A percentile compares a stretch with the other conserved stretches of the same genome.
These are phyloP conservation scores for Barnettozyma siamensis DNA, from an alignment of 805 yeast genomes.

Conservation along the genomic window DNA sequence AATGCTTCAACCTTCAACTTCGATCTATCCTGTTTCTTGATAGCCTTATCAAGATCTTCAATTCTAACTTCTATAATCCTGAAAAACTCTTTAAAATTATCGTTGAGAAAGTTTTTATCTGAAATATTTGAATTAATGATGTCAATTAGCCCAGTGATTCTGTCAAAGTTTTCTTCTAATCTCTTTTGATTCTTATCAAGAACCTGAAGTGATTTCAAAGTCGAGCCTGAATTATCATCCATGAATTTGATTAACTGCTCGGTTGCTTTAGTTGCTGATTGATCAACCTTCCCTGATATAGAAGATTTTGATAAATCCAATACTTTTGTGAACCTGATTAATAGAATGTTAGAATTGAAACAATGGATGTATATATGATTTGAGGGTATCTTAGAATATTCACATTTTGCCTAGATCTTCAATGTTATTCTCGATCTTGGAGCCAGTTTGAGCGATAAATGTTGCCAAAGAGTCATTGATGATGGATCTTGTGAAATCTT, in stretches of 20 bases:
- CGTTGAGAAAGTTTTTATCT: conserved; percentile 1
- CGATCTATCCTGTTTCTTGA: conserved; percentile 14
- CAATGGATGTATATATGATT: conserved; percentile 20
- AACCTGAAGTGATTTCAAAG: not conserved
- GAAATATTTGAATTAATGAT: not conserved
- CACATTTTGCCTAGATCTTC: conserved; percentile 5
- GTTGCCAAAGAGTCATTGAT: not conserved
- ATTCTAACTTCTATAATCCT: conserved; percentile 9
- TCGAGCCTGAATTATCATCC: not conserved
- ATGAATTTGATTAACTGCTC: not conserved
- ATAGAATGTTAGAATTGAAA: conserved; percentile 7
- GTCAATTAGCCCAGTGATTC: not conserved
- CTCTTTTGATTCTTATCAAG: not conserved
- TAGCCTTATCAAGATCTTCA: conserved; percentile 16
- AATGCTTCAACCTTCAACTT: conserved; percentile 4
- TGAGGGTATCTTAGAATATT: conserved; percentile 13
- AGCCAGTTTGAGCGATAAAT: not conserved
- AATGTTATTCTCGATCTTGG: not conserved
- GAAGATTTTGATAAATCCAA: conserved; percentile 26
- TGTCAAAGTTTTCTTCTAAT: not conserved
- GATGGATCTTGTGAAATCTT: not conserved
- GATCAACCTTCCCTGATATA: conserved; percentile 2
- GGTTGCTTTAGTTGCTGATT: not conserved
- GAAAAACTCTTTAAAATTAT: conserved; percentile 10
- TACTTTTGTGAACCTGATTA: conserved; percentile 16